A percentile compares a stretch with the other conserved stretches of the same genome.
Conservation (phyloP, 2,329 filamentous ascomycete genomes). For the Aspergillus tubingensis region DNA sequence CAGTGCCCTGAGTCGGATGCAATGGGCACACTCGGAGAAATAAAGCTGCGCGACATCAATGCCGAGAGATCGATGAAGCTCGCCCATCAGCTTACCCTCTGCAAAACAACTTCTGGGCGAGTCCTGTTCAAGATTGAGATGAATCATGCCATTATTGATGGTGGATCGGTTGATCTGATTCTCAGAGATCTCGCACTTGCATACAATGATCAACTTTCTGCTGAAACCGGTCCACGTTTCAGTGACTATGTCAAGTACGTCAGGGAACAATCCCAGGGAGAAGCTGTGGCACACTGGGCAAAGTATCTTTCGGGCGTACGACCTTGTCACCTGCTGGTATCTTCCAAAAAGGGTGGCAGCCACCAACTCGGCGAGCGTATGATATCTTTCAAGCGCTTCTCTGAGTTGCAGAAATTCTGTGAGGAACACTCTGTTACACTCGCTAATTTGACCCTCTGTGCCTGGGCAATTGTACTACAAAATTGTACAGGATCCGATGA, state of each 20-base stretch:
- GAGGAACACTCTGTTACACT: slow-evolving; percentile 35
- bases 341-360: slow-evolving; percentile 9
- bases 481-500: slow-evolving; percentile 37
- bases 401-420: slow-evolving; percentile 35
- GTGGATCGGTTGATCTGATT: slow-evolving; percentile 36
- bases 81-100: slow-evolving; percentile 39
- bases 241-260: slow-evolving; percentile 43
- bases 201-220: slow-evolving; percentile 33
- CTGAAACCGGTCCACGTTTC: slow-evolving; percentile 34
- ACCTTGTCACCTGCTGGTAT: slow-evolving; percentile 11
- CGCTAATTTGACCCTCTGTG: slow-evolving; percentile 40
- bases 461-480: slow-evolving; percentile 43
- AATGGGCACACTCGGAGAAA: slow-evolving; percentile 28
- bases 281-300: slow-evolving; percentile 39
- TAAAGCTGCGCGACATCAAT: slow-evolving; percentile 32
- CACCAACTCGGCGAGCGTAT: slow-evolving; percentile 29
- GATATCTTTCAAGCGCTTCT: slow-evolving; percentile 34
- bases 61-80: slow-evolving; percentile 28
- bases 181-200: slow-evolving; percentile 35
- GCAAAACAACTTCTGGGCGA: slow-evolving; percentile 31
- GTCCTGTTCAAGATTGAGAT: slow-evolving; percentile 41
- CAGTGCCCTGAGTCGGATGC: slow-evolving; percentile 33
- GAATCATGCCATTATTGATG: slow-evolving; percentile 43
- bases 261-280: slow-evolving; percentile 27
- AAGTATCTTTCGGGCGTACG: slow-evolving; percentile 32